Conservation (phyloP, 225 moss, liverwort and hornwort genomes). For the Sphagnum tenellum region DNA sequence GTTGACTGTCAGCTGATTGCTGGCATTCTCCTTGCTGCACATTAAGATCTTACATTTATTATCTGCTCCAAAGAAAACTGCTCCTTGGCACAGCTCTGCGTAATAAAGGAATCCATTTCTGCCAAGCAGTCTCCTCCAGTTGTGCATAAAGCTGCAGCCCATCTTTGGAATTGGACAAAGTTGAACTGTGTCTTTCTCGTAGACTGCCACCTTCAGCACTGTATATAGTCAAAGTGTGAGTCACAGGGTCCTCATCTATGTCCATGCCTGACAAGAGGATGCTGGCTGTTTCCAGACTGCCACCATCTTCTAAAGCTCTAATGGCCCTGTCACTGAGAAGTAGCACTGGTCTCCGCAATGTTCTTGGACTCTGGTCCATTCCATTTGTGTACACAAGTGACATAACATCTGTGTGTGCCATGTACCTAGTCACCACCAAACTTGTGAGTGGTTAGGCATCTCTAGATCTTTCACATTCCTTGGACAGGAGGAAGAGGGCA, state of each 20-base stretch:
- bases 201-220: conserved; percentile 9
- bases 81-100: conserved; percentile 3
- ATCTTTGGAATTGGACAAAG: conserved; percentile 4
- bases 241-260: conserved; percentile 6
- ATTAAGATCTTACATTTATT: not conserved
- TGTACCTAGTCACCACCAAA: conserved; percentile 2
- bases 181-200: not conserved
- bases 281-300: conserved; percentile 8
- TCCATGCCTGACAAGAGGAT: not conserved
- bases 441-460: too few relatives aligned
- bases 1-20: too few relatives aligned
- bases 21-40: too few relatives aligned
- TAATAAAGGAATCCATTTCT: conserved; percentile 5
- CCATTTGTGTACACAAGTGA: conserved; percentile 12
- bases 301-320: conserved; percentile 8
- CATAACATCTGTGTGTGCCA: conserved; percentile 11
- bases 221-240: conserved; percentile 12
- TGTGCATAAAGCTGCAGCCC: conserved; percentile 13
- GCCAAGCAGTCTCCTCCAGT: conserved; percentile 9
- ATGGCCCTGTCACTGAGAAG: conserved; percentile 11
- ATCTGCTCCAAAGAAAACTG: not conserved
- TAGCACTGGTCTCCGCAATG: conserved; percentile 7
- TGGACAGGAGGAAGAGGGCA: too few relatives aligned
- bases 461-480: too few relatives aligned
- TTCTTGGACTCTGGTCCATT: conserved; percentile 6